A percentile compares a stretch with the other conserved stretches of the same genome.
Conservation (phyloP, 495 filamentous ascomycete genomes). For the Saxophila tyrrhenica region DNA sequence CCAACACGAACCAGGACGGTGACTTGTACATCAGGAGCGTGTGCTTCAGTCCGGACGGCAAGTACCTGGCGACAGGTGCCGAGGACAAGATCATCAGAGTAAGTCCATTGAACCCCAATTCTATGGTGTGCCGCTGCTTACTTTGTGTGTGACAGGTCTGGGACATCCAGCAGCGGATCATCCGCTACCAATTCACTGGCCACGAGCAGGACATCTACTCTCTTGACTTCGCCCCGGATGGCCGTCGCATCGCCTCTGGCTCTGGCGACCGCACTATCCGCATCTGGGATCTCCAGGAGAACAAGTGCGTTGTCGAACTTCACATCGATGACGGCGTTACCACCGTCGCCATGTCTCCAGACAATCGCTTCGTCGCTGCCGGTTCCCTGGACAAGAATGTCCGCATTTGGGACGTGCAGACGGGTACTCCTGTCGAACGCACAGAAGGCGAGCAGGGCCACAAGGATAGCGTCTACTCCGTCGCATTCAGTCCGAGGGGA, state of each 20-base stretch:
- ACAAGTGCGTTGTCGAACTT: slow-evolving; percentile 25
- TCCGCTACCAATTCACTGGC: slow-evolving; percentile 31
- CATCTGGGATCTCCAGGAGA: slow-evolving; percentile 31
- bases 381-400: slow-evolving; percentile 35
- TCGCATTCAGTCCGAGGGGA: slow-evolving; percentile 31
- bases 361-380: slow-evolving; percentile 34
- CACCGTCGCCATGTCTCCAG: slow-evolving; percentile 34
- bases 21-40: slow-evolving; percentile 36
- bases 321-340: slow-evolving; percentile 35
- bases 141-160: slow-evolving; percentile 25
- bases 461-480: slow-evolving; percentile 34
- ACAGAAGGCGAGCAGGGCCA: slow-evolving; percentile 35
- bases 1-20: slow-evolving; percentile 26
- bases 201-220: slow-evolving; percentile 38
- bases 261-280: slow-evolving; percentile 33
- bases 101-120: slow-evolving; percentile 9
- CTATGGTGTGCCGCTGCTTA: neutral
- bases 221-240: slow-evolving; percentile 33
- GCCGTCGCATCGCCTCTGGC: slow-evolving; percentile 33
- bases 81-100: slow-evolving; percentile 36
- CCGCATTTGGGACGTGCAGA: slow-evolving; percentile 32
- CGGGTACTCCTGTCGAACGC: slow-evolving; percentile 25
- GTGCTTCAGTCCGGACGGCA: slow-evolving; percentile 35
- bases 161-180: slow-evolving; percentile 28
- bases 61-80: slow-evolving; percentile 33